Evolutionary conservation across 805 yeast species (phyloP).

Genomic region (Yamadazyma takamatsuzukensis): DNA sequence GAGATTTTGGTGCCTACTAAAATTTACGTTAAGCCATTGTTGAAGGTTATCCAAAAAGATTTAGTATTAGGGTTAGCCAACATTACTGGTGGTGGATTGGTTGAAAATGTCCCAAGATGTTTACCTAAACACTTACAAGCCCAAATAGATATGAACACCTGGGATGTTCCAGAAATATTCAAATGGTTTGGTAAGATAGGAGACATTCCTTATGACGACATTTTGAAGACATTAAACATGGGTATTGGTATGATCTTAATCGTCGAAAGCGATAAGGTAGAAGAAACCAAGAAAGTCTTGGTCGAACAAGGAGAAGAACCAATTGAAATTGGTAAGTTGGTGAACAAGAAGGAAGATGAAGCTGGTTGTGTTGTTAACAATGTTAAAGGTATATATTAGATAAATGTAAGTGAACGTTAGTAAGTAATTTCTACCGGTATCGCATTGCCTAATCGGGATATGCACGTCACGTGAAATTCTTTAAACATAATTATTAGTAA

Average conservation of each 20-base stretch:
- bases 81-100: constrained; percentile 97
- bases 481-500: too few species aligned
- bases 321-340: constrained; percentile 43
- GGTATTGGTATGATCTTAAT: constrained; percentile 97
- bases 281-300: constrained; percentile 49
- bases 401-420: background rate
- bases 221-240: constrained; percentile 86
- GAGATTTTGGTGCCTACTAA: constrained; percentile 86
- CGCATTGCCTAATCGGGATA: constrained; percentile 3
- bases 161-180: constrained; percentile 88
- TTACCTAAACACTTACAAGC: constrained; percentile 81
- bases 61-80: constrained; percentile 87
- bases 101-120: constrained; percentile 95
- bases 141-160: constrained; percentile 66
- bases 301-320: constrained; percentile 71
- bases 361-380: constrained; percentile 61
- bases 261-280: constrained; percentile 67
- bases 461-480: too few species aligned
- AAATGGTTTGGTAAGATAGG: constrained; percentile 93
- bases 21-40: constrained; percentile 88
- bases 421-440: background rate
- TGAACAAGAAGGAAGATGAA: constrained; percentile 35
- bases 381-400: constrained; percentile 30
- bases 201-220: constrained; percentile 79
- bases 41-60: constrained; percentile 66